These are phyloP conservation scores for Solioccasus polychromus DNA, from an alignment of 768 basidiomycete species.

Conservation along the genomic window DNA sequence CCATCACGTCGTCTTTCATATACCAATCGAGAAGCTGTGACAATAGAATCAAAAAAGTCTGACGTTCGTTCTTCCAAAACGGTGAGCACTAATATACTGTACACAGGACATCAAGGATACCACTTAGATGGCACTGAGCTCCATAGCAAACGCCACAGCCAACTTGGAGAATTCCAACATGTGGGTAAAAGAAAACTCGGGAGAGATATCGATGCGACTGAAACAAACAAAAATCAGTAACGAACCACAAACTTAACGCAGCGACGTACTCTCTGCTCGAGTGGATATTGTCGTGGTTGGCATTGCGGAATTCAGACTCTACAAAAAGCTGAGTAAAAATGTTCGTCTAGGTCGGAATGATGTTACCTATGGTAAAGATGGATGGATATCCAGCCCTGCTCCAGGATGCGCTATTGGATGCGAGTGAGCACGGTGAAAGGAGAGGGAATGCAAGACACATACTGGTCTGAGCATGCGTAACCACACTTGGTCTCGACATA, in stretches of 20 bases:
- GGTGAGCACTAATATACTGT: too few species aligned
- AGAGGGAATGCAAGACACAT: slow-evolving; percentile 27
- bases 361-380: slow-evolving; percentile 68
- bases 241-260: slow-evolving; percentile 37
- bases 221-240: slow-evolving; percentile 19
- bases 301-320: slow-evolving; percentile 72
- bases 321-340: background rate
- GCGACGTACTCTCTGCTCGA: slow-evolving; percentile 68
- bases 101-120: background rate
- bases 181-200: slow-evolving; percentile 88
- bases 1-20: too few species aligned
- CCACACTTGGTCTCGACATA: slow-evolving; percentile 83
- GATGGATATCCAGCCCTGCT: slow-evolving; percentile 81
- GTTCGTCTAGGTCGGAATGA: background rate
- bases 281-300: slow-evolving; percentile 78
- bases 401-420: slow-evolving; percentile 65
- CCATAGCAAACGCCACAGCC: slow-evolving; percentile 75
- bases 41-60: too few species aligned
- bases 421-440: slow-evolving; percentile 25
- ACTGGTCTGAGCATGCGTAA: slow-evolving; percentile 95
- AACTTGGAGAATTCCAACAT: slow-evolving; percentile 89
- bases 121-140: slow-evolving; percentile 50
- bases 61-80: too few species aligned
- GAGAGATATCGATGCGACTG: slow-evolving; percentile 80
- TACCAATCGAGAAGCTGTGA: too few species aligned